Evolutionary conservation across 2,329 filamentous ascomycete species (phyloP).

Genomic region (Gaeumannomyces tritici): DNA sequence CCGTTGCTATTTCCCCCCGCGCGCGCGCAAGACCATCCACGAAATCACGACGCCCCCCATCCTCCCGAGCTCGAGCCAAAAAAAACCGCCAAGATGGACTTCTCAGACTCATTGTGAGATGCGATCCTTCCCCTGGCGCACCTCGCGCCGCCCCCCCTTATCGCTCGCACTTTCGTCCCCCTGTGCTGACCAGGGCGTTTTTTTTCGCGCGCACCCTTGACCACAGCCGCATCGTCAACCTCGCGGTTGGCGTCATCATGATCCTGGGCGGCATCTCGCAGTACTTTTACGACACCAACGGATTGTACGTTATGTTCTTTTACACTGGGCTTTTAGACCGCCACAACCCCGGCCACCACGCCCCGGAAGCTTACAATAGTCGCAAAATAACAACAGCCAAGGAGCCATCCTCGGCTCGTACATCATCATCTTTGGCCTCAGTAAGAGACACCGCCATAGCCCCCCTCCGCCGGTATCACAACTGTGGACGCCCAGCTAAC

Average conservation of each 20-base stretch:
- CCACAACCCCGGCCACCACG: too few relatives aligned
- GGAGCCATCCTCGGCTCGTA: conserved; percentile 74
- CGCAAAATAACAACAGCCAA: conserved; percentile 41
- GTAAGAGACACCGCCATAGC: conserved; percentile 32
- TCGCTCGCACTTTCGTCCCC: too few relatives aligned
- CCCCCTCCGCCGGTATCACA: too few relatives aligned
- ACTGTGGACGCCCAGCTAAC: not conserved
- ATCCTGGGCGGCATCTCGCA: conserved; percentile 72
- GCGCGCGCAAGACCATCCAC: not conserved
- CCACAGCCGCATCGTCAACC: conserved; percentile 82
- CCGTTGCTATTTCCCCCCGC: not conserved
- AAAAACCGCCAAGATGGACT: conserved; percentile 1
- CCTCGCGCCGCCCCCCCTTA: not conserved
- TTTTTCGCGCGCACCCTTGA: too few relatives aligned
- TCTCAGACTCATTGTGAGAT: conserved; percentile 4
- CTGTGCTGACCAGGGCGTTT: not conserved
- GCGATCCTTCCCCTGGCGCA: too few relatives aligned
- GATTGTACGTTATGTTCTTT: conserved; percentile 45
- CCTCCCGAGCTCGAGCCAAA: not conserved
- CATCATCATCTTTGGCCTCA: conserved; percentile 81
- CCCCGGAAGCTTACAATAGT: not conserved
- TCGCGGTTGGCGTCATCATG: conserved; percentile 80
- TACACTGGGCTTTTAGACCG: too few relatives aligned
- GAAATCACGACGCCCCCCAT: not conserved
- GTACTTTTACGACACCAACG: conserved; percentile 47